These are phyloP conservation scores for Kwoniella heveanensis DNA, from an alignment of 768 basidiomycete genomes.

Conservation along the genomic window DNA sequence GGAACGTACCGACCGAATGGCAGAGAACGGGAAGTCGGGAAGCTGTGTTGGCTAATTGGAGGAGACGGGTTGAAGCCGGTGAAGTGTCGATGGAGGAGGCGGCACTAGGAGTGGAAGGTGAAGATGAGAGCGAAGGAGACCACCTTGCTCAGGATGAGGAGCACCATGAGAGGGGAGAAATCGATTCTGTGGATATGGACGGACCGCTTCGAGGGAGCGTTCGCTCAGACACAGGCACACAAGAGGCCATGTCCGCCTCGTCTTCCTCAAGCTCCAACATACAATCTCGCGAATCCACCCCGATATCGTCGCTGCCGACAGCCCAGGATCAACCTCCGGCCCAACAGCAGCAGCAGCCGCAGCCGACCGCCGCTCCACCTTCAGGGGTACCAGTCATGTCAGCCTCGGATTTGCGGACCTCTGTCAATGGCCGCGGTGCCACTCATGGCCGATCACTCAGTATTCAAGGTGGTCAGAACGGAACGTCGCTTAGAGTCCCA, in stretches of 20 bases:
- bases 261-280: neutral
- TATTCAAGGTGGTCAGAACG: neutral
- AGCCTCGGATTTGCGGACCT: neutral
- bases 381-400: too few species aligned
- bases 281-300: too few species aligned
- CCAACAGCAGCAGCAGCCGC: too few species aligned
- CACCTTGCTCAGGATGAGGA: neutral
- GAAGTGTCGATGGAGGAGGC: neutral
- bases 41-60: conserved; percentile 23
- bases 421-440: neutral
- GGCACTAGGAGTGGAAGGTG: too few species aligned
- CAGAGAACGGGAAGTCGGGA: conserved; percentile 47
- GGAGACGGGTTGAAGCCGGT: conserved; percentile 6
- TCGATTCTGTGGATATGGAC: neutral
- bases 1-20: conserved; percentile 47
- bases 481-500: neutral
- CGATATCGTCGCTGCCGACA: too few species aligned
- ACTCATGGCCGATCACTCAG: neutral
- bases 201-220: neutral
- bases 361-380: too few species aligned
- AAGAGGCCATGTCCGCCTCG: neutral
- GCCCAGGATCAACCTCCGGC: too few species aligned
- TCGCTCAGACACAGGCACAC: neutral
- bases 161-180: neutral
- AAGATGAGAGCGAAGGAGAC: too few species aligned